Conservation (phyloP, 768 basidiomycete species). For the Hericium rajendrae region DNA sequence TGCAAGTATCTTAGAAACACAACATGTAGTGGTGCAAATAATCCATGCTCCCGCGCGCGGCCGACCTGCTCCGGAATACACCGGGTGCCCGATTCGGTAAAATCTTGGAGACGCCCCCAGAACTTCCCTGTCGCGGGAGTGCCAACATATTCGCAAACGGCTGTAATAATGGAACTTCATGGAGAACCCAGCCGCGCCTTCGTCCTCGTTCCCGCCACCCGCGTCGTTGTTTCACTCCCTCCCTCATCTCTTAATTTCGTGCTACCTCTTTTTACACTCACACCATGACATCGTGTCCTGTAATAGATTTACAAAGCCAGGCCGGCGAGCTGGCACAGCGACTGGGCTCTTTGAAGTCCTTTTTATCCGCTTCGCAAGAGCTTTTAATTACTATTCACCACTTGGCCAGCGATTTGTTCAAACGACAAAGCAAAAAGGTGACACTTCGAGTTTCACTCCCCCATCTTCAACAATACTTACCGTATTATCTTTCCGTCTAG, state of each 20-base stretch:
- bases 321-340: constrained; percentile 12
- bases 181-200: neutral
- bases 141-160: no score
- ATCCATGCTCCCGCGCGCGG: no score
- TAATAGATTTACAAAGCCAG: constrained; percentile 11
- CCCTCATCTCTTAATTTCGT: neutral
- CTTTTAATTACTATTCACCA: constrained; percentile 8
- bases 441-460: neutral
- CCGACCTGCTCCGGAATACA: no score
- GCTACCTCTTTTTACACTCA: neutral
- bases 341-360: constrained; percentile 7
- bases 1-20: no score
- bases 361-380: constrained; percentile 12
- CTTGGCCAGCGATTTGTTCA: constrained; percentile 9
- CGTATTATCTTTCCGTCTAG: neutral
- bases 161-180: neutral
- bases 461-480: no score
- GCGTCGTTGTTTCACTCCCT: neutral
- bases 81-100: no score
- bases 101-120: no score
- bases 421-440: constrained; percentile 13
- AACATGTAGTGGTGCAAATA: no score
- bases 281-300: constrained; percentile 7
- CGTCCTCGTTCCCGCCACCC: constrained; percentile 4
- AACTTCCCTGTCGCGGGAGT: no score